Evolutionary conservation across 2,329 filamentous ascomycete species (phyloP).

Genomic region (Fusarium oligoseptatum): DNA sequence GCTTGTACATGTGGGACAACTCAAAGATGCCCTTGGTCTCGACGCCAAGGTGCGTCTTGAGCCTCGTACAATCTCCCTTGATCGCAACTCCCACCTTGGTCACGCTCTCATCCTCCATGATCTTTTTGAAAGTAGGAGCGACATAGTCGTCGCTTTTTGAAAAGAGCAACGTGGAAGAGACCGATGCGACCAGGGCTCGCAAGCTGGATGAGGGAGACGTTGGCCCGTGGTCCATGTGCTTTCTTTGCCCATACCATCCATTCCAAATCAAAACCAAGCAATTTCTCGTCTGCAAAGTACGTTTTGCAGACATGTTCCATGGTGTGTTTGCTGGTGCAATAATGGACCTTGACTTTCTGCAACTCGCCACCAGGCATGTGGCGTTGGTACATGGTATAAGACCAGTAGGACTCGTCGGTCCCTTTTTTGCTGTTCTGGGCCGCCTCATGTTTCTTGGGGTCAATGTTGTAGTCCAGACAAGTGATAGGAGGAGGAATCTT

Average conservation of each 20-base stretch:
- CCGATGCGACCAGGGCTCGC: constrained; percentile 82
- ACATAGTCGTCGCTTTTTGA: constrained; percentile 69
- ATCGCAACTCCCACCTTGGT: constrained; percentile 85
- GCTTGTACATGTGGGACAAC: constrained; percentile 83
- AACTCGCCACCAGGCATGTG: constrained; percentile 56
- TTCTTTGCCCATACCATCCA: constrained; percentile 73
- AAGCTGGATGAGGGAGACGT: constrained; percentile 86
- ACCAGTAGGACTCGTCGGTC: constrained; percentile 72
- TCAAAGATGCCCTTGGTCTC: constrained; percentile 79
- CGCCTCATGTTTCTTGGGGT: constrained; percentile 49
- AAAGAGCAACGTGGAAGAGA: constrained; percentile 84
- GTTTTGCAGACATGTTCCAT: constrained; percentile 75
- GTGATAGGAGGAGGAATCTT: constrained; percentile 44
- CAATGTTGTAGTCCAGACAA: constrained; percentile 49
- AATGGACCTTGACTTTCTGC: constrained; percentile 77
- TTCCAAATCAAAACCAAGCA: constrained; percentile 92
- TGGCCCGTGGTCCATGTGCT: constrained; percentile 68
- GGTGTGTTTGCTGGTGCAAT: constrained; percentile 76
- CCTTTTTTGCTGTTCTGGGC: constrained; percentile 62
- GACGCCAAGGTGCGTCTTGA: constrained; percentile 76
- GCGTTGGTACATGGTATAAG: constrained; percentile 75
- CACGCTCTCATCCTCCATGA: constrained; percentile 79
- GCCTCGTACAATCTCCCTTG: constrained; percentile 75
- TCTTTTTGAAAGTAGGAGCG: constrained; percentile 75
- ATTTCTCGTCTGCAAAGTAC: constrained; percentile 75